Percentiles rank a stretch among this genome's conserved stretches.
Conservation (phyloP, 805 yeast genomes). For the Candida sakaeoensis region DNA sequence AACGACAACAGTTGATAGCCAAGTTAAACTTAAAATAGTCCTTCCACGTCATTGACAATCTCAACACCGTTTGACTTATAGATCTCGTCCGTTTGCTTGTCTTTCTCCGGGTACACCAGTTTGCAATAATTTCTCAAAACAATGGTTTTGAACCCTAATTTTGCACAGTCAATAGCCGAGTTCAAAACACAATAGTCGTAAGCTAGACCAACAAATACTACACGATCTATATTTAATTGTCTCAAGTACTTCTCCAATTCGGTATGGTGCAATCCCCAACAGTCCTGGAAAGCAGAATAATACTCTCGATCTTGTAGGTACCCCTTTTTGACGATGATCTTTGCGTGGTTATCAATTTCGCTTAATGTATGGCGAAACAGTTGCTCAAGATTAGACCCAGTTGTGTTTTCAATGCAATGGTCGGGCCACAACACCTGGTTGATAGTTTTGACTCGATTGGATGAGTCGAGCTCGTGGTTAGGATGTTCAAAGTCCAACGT, state of each 20-base stretch:
- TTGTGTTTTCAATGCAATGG: constrained; percentile 74
- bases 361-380: constrained; percentile 40
- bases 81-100: constrained; percentile 27
- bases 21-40: constrained; percentile 24
- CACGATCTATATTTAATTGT: constrained; percentile 49
- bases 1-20: constrained; percentile 40
- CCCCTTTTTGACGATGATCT: constrained; percentile 63
- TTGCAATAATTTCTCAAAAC: constrained; percentile 57
- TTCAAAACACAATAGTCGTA: constrained; percentile 81
- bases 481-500: constrained; percentile 51
- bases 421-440: constrained; percentile 78
- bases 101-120: constrained; percentile 50
- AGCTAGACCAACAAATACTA: constrained; percentile 78
- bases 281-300: constrained; percentile 82
- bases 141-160: constrained; percentile 57
- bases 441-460: constrained; percentile 22
- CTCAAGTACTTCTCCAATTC: constrained; percentile 52
- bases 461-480: constrained; percentile 20
- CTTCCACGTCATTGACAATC: constrained; percentile 14
- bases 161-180: constrained; percentile 68
- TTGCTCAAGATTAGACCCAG: constrained; percentile 61
- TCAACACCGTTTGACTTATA: constrained; percentile 34
- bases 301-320: constrained; percentile 69
- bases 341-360: constrained; percentile 32
- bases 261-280: constrained; percentile 70